These are phyloP conservation scores for Daldinia childiae DNA, from an alignment of 495 filamentous ascomycete genomes.

Conservation along the genomic window DNA sequence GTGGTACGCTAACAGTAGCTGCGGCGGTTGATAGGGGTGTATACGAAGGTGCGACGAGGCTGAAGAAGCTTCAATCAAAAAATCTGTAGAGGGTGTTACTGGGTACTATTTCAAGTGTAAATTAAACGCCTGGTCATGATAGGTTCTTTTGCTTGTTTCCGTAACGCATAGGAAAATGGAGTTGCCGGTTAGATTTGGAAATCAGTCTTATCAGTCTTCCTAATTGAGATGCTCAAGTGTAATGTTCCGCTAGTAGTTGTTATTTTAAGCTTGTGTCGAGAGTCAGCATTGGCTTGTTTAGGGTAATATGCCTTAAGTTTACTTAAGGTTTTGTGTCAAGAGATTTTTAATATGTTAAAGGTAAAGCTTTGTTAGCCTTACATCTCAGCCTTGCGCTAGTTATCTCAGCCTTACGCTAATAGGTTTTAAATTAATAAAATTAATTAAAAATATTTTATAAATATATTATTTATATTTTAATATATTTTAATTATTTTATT, in stretches of 20 bases:
- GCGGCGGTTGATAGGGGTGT: constrained; percentile 90
- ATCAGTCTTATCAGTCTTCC: constrained; percentile 2
- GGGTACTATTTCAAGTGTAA: constrained; percentile 24
- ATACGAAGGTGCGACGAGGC: constrained; percentile 83
- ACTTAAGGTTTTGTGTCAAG: too few species aligned
- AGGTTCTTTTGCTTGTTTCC: constrained; percentile 10
- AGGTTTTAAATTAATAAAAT: too few species aligned
- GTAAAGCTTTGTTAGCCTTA: too few species aligned
- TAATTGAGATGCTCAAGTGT: not conserved
- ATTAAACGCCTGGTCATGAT: constrained; percentile 14
- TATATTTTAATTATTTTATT: too few species aligned
- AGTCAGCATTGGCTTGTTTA: not conserved
- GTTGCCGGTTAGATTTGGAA: constrained; percentile 29
- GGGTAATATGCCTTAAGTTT: too few species aligned
- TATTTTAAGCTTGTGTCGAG: not conserved
- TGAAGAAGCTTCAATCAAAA: constrained; percentile 85
- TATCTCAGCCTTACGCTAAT: too few species aligned
- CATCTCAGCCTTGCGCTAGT: too few species aligned
- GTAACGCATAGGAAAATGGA: constrained; percentile 33
- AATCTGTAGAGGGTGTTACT: constrained; percentile 44
- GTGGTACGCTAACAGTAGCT: constrained; percentile 94
- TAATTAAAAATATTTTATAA: too few species aligned
- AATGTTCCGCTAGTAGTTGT: not conserved
- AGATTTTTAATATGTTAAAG: too few species aligned
- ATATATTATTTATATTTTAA: too few species aligned